A percentile compares a stretch with the other conserved stretches of the same genome.
Evolutionary conservation across 2,329 filamentous ascomycete genomes (phyloP).

Genomic region (Geosmithia flava): DNA sequence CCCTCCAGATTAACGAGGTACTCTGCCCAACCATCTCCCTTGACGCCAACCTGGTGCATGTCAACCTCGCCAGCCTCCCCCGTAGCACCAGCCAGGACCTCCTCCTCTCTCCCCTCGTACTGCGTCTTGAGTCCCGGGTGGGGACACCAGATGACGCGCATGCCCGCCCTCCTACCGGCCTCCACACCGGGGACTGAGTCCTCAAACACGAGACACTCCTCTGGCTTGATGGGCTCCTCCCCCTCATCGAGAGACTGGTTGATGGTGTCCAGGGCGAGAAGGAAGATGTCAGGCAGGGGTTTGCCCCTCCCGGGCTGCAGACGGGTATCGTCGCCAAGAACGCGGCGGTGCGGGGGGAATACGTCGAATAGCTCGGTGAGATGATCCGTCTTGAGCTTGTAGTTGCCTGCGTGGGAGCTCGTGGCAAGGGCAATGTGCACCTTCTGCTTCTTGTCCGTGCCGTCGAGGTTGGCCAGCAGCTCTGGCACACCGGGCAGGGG

Average conservation of each 20-base stretch:
- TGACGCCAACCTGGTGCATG: conserved; percentile 41
- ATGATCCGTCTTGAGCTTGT: conserved; percentile 60
- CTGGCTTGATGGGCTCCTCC: conserved; percentile 56
- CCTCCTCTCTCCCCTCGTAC: conserved; percentile 62
- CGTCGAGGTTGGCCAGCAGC: conserved; percentile 49
- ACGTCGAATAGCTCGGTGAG: conserved; percentile 45
- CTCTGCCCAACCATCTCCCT: conserved; percentile 49
- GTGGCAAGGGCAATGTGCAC: conserved; percentile 82
- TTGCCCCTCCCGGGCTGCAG: conserved; percentile 77
- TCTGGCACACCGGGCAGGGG: conserved; percentile 67
- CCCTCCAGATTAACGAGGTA: conserved; percentile 34
- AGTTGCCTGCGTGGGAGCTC: conserved; percentile 61
- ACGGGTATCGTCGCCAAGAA: conserved; percentile 76
- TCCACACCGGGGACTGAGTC: conserved; percentile 91
- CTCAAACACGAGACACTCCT: conserved; percentile 93
- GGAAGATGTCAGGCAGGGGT: conserved; percentile 87
- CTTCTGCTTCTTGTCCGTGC: conserved; percentile 28
- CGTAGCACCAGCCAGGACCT: conserved; percentile 73
- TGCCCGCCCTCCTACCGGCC: conserved; percentile 77
- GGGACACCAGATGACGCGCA: conserved; percentile 89
- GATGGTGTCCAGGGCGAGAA: conserved; percentile 73
- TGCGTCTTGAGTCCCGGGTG: conserved; percentile 67
- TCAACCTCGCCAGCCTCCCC: conserved; percentile 51
- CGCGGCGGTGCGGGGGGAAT: conserved; percentile 58
- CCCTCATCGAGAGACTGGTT: conserved; percentile 58